Conservation (phyloP, 345 rosid species). For the Citrus trifoliata region DNA sequence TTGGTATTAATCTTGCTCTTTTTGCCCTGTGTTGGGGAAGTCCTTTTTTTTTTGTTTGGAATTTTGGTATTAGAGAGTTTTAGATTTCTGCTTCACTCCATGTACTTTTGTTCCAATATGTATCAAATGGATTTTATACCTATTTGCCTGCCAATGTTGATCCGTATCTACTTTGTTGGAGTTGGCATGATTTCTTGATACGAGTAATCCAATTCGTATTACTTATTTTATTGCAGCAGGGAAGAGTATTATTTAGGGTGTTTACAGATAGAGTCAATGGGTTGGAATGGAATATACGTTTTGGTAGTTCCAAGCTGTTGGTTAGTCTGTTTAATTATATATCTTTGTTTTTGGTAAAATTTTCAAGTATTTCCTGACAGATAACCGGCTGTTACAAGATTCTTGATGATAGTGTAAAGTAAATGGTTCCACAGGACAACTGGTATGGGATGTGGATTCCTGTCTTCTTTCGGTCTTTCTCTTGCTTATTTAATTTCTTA, state of each 20-base stretch:
- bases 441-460: too few relatives aligned
- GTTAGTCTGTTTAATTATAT: not conserved
- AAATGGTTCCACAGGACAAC: not conserved
- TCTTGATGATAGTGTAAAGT: too few relatives aligned
- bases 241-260: not conserved
- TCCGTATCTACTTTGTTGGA: not conserved
- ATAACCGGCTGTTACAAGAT: too few relatives aligned
- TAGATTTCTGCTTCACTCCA: not conserved
- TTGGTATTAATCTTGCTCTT: not conserved
- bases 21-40: not conserved
- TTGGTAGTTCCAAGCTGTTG: not conserved
- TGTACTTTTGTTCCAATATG: not conserved
- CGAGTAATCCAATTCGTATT: not conserved
- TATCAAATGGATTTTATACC: not conserved
- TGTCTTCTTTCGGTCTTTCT: too few relatives aligned
- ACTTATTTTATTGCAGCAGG: not conserved
- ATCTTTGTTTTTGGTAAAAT: not conserved
- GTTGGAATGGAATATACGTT: not conserved
- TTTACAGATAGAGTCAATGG: not conserved
- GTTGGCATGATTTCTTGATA: not conserved
- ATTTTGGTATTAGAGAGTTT: slow-evolving; percentile 5
- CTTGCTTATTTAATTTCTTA: not conserved
- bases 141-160: not conserved
- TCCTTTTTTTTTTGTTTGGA: not conserved
- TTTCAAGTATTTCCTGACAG: too few relatives aligned